phyloP scores from a whole-genome alignment of 2,329 filamentous ascomycete species.

The Amauroascus niger region DNA sequence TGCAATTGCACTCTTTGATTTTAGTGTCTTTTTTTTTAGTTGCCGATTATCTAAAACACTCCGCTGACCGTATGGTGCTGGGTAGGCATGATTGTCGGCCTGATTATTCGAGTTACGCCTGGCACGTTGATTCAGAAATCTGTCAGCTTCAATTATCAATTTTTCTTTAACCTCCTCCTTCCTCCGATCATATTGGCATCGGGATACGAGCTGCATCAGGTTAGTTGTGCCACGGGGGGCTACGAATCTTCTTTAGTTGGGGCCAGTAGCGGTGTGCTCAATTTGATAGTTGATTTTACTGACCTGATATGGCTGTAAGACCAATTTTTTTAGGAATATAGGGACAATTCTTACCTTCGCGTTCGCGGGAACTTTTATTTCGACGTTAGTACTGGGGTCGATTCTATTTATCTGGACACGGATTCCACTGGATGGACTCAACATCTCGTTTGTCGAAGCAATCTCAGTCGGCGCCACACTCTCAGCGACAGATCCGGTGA shows the following conservation, averaged over 20 bases:
- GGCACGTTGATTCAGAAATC: constrained; percentile 77
- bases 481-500: constrained; percentile 93
- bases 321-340: constrained; percentile 98
- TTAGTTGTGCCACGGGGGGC: constrained; percentile 23
- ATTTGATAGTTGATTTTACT: not conserved
- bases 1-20: not conserved
- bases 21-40: not conserved
- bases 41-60: not conserved
- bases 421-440: constrained; percentile 73
- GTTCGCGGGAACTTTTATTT: constrained; percentile 94
- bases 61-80: not conserved
- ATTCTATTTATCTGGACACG: constrained; percentile 84
- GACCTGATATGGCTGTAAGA: constrained; percentile 33
- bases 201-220: constrained; percentile 91
- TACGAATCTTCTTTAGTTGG: not conserved
- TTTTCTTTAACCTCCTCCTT: constrained; percentile 98
- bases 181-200: constrained; percentile 96
- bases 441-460: constrained; percentile 86
- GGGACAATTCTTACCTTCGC: constrained; percentile 96
- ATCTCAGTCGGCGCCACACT: constrained; percentile 94
- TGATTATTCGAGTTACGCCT: constrained; percentile 72
- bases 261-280: not conserved
- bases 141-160: constrained; percentile 96
- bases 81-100: constrained; percentile 87
- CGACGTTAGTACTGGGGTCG: constrained; percentile 82